Conservation (phyloP, 805 yeast species). For the Saccharomycopsis malanga region DNA sequence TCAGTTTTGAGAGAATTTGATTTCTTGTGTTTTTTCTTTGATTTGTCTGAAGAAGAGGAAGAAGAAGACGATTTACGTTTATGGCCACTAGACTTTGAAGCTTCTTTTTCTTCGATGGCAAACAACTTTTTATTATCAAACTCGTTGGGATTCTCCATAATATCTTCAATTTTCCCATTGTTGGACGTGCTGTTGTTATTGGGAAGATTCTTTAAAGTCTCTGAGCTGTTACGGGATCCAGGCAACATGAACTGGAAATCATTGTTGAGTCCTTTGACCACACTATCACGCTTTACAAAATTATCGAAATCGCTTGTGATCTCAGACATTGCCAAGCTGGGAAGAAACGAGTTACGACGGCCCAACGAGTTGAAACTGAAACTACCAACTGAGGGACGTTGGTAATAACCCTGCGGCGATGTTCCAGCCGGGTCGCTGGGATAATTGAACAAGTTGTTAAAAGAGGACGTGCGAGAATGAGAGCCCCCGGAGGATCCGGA, state of each 20-base stretch:
- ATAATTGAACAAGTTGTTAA: conserved; percentile 15
- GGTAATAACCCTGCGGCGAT: conserved; percentile 1
- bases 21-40: too few species aligned
- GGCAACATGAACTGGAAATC: conserved; percentile 12
- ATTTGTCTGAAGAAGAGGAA: too few species aligned
- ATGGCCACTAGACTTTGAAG: too few species aligned
- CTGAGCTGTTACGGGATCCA: neutral
- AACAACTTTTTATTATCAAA: neutral
- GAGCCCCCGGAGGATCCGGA: neutral
- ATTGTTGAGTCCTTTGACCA: conserved; percentile 23
- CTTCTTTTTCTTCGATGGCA: conserved; percentile 3
- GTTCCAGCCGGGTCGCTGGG: neutral
- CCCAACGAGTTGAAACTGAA: conserved; percentile 1
- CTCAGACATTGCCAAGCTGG: conserved; percentile 27
- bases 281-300: conserved; percentile 32
- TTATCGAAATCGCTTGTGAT: conserved; percentile 29
- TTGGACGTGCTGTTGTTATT: neutral
- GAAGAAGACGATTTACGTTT: too few species aligned
- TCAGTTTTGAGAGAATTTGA: neutral
- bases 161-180: conserved; percentile 11
- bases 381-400: conserved; percentile 11
- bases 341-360: conserved; percentile 27
- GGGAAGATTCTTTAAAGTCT: neutral
- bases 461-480: conserved; percentile 17
- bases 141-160: conserved; percentile 1